Evolutionary conservation across 2,329 filamentous ascomycete species (phyloP).

Genomic region (Colletotrichum nymphaeae): DNA sequence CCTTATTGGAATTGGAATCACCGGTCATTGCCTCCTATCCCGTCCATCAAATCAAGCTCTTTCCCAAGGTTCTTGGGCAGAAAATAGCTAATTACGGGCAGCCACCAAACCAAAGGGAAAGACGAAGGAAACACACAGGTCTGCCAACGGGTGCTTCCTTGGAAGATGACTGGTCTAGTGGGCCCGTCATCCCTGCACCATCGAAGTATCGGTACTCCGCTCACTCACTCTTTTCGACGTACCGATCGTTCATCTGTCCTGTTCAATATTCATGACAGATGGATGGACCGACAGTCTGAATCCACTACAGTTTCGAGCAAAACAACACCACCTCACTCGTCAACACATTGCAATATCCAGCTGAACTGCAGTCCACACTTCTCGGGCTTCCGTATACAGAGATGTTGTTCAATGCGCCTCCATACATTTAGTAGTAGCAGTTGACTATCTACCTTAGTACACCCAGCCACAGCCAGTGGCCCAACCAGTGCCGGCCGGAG

Average conservation of each 20-base stretch:
- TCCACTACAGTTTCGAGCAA: too few species aligned
- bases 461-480: not conserved
- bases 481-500: not conserved
- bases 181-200: not conserved
- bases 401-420: too few species aligned
- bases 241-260: not conserved
- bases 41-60: not conserved
- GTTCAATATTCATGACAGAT: too few species aligned
- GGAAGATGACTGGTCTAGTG: conserved; percentile 18
- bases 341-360: not conserved
- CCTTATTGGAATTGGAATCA: not conserved
- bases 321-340: not conserved
- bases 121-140: not conserved
- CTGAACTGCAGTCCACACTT: not conserved
- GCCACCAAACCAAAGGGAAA: not conserved
- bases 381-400: not conserved
- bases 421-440: too few species aligned
- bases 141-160: conserved; percentile 24
- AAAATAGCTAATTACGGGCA: not conserved
- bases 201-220: conserved; percentile 1
- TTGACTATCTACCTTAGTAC: not conserved
- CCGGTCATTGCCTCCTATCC: not conserved
- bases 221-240: not conserved
- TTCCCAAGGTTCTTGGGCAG: not conserved
- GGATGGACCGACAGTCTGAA: too few species aligned